A percentile compares a stretch with the other conserved stretches of the same genome.
Conservation (phyloP, 1,284 basidiomycete genomes). For the Malassezia caprae region DNA sequence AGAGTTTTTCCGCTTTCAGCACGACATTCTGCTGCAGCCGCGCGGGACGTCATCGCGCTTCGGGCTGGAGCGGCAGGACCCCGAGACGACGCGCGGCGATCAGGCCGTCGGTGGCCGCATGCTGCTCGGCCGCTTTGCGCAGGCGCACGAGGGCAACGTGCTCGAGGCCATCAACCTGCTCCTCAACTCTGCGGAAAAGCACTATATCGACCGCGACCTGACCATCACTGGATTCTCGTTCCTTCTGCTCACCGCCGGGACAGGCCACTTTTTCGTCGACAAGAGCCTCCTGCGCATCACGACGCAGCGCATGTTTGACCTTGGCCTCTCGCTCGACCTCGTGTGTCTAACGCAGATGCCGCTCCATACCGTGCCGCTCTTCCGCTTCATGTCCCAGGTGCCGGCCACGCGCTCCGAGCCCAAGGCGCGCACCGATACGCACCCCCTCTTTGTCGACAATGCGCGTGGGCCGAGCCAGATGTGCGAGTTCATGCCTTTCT, state of each 20-base stretch:
- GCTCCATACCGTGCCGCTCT: slow-evolving; percentile 62
- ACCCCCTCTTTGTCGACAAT: slow-evolving; percentile 18
- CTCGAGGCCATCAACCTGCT: slow-evolving; percentile 88
- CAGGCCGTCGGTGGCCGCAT: slow-evolving; percentile 15
- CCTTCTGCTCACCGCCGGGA: slow-evolving; percentile 82
- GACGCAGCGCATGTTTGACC: slow-evolving; percentile 88
- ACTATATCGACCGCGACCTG: slow-evolving; percentile 90
- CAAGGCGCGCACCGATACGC: slow-evolving; percentile 34
- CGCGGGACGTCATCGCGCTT: slow-evolving; percentile 30
- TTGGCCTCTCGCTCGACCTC: slow-evolving; percentile 80
- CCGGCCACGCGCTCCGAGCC: slow-evolving; percentile 22
- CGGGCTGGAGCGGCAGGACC: slow-evolving; percentile 28
- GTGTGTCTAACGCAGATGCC: slow-evolving; percentile 86
- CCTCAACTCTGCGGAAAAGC: slow-evolving; percentile 83
- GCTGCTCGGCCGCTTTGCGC: slow-evolving; percentile 59
- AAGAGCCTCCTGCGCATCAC: slow-evolving; percentile 82
- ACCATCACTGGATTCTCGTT: slow-evolving; percentile 80
- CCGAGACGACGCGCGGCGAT: slow-evolving; percentile 7
- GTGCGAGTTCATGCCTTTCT: slow-evolving; percentile 44
- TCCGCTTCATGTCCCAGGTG: slow-evolving; percentile 38
- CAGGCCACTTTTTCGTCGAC: slow-evolving; percentile 83
- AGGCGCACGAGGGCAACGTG: slow-evolving; percentile 86
- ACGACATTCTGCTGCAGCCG: slow-evolving; percentile 40
- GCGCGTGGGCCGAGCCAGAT: slow-evolving; percentile 9
- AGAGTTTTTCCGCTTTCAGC: slow-evolving; percentile 50